Percentiles rank a stretch among this genome's conserved stretches.
Conservation (phyloP, 208 protist species). For the Sergeia podlipaevii region DNA sequence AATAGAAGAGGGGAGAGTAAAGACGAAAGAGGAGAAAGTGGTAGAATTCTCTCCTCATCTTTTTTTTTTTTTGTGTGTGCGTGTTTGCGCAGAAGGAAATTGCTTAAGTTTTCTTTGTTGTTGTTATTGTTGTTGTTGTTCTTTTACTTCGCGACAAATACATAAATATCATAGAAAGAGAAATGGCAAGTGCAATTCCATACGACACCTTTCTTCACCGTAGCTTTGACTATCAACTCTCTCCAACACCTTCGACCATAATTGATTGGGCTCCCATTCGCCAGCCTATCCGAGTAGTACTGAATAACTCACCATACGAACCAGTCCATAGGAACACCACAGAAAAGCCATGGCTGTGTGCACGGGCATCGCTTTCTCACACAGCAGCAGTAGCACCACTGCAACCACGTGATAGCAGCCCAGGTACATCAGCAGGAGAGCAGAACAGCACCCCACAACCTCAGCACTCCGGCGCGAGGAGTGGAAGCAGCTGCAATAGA, state of each 20-base stretch:
- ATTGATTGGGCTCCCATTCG: conserved; percentile 60
- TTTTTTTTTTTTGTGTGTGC: conserved; percentile 9
- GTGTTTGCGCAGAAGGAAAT: too few species aligned
- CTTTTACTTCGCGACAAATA: neutral
- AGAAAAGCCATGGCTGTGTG: neutral
- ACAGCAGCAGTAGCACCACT: conserved; percentile 1
- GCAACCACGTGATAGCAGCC: neutral
- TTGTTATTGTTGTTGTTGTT: conserved; percentile 9
- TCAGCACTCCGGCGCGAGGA: too few species aligned
- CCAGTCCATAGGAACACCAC: neutral
- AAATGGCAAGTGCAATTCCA: conserved; percentile 18
- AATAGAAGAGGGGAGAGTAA: too few species aligned
- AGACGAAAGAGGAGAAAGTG: too few species aligned
- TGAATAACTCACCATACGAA: conserved; percentile 4
- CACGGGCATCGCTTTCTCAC: neutral
- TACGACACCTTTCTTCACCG: conserved; percentile 59
- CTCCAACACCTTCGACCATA: conserved; percentile 35
- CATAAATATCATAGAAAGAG: conserved; percentile 8
- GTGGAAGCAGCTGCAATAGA: too few species aligned
- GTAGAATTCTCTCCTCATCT: neutral
- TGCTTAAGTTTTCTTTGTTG: neutral
- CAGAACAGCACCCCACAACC: too few species aligned
- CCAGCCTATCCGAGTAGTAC: conserved; percentile 15
- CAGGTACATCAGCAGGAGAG: neutral
- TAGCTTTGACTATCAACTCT: conserved; percentile 79